phyloP scores from a whole-genome alignment of 768 basidiomycete genomes.

The Cubamyces lactineus region DNA sequence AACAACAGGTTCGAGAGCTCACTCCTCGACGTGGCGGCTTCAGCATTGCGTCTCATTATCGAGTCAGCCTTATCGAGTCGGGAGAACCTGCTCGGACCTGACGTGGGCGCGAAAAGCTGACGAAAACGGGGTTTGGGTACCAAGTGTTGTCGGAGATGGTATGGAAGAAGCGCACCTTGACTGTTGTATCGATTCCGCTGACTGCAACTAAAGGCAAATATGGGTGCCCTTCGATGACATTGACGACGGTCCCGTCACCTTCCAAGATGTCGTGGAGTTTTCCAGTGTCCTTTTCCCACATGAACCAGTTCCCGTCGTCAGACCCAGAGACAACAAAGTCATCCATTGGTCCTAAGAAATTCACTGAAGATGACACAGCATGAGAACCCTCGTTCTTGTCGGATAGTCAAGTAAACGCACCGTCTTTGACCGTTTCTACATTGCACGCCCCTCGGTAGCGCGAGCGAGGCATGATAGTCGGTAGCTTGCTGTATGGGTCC shows the following conservation, averaged over 20 bases:
- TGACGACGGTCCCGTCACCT: constrained; percentile 81
- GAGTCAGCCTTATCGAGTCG: constrained; percentile 51
- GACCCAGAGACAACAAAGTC: constrained; percentile 84
- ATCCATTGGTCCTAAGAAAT: constrained; percentile 78
- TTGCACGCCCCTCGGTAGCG: constrained; percentile 76
- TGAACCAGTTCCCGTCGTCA: constrained; percentile 86
- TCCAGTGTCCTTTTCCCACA: constrained; percentile 77
- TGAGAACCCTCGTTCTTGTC: neutral
- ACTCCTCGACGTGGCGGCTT: constrained; percentile 36
- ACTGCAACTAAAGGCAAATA: constrained; percentile 80
- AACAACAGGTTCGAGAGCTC: constrained; percentile 37
- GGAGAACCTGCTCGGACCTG: constrained; percentile 54
- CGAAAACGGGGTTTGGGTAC: neutral
- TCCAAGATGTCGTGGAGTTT: constrained; percentile 76
- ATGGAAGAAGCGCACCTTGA: constrained; percentile 59
- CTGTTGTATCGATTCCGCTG: constrained; percentile 83
- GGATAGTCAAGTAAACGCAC: constrained; percentile 44
- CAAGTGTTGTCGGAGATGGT: neutral
- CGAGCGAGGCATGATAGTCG: constrained; percentile 63
- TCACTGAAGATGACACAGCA: constrained; percentile 51
- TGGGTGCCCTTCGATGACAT: constrained; percentile 84
- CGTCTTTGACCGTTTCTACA: constrained; percentile 85
- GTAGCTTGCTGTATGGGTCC: constrained; percentile 40
- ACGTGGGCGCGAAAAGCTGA: constrained; percentile 69
- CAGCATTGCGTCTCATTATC: constrained; percentile 61